Evolutionary conservation across 805 yeast species (phyloP).

Genomic region (Suhomyces faveliae): DNA sequence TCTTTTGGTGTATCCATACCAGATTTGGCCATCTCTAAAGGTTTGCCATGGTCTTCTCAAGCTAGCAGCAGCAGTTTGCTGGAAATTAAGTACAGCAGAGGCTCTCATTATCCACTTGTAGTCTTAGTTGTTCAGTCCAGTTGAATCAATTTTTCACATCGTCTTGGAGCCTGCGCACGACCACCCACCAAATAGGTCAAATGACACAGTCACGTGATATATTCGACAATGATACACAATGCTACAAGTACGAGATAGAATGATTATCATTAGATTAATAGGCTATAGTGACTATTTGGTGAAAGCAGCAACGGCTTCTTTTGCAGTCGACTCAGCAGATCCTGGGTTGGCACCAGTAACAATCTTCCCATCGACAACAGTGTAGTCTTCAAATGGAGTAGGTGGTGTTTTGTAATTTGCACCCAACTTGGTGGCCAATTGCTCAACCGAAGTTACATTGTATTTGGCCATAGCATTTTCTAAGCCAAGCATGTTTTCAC

Average conservation of each 20-base stretch:
- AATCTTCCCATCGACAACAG: constrained; percentile 54
- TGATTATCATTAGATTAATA: no score
- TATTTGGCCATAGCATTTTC: constrained; percentile 18
- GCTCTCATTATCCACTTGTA: constrained; percentile 44
- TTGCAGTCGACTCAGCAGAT: constrained; percentile 51
- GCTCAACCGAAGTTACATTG: constrained; percentile 37
- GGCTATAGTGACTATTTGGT: background rate
- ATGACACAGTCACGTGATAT: background rate
- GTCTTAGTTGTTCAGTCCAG: background rate
- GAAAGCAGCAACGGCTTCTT: constrained; percentile 27
- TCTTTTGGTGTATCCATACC: constrained; percentile 73
- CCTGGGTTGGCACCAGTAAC: constrained; percentile 70
- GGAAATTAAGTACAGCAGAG: constrained; percentile 44
- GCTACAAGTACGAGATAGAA: no score
- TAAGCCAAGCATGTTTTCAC: constrained; percentile 37
- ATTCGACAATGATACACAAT: background rate
- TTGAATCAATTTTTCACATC: constrained; percentile 1
- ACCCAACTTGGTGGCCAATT: constrained; percentile 29
- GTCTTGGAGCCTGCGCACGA: background rate
- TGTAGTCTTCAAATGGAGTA: constrained; percentile 49
- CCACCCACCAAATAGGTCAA: background rate
- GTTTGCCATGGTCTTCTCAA: constrained; percentile 89
- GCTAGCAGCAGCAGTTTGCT: constrained; percentile 32
- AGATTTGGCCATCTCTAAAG: constrained; percentile 75
- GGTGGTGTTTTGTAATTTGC: constrained; percentile 5